Conservation (phyloP, 257 asterid genomes). For the Gentiana straminea region DNA sequence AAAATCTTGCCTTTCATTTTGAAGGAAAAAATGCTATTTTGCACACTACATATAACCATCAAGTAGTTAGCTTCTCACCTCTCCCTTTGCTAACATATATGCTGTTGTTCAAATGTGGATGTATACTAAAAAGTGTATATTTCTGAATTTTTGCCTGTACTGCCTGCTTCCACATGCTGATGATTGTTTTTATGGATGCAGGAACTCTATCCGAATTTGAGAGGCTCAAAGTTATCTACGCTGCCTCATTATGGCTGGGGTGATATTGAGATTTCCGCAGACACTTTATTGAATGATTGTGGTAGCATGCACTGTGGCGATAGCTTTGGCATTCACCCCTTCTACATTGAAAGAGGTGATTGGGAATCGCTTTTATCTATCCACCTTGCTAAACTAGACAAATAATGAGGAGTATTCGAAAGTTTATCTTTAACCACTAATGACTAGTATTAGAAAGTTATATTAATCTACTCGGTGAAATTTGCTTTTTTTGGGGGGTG, state of each 20-base stretch:
- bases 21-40: no score
- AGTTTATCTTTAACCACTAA: neutral
- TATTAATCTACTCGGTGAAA: no score
- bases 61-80: no score
- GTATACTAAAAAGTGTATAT: no score
- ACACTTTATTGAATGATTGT: slow-evolving; percentile 23
- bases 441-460: no score
- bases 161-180: neutral
- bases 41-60: no score
- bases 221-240: slow-evolving; percentile 31
- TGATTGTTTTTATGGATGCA: slow-evolving; percentile 16
- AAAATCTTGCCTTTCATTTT: no score
- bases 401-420: neutral
- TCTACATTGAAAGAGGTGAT: slow-evolving; percentile 80
- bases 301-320: slow-evolving; percentile 49
- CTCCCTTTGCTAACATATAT: no score
- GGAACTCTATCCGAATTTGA: slow-evolving; percentile 36
- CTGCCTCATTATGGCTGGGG: slow-evolving; percentile 66
- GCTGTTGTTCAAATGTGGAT: no score
- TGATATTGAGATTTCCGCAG: slow-evolving; percentile 34
- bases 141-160: neutral
- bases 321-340: slow-evolving; percentile 81
- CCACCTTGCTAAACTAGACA: no score
- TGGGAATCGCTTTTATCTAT: neutral
- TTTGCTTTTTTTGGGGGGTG: no score